Percentiles rank a stretch among this genome's conserved stretches.
Conservation (phyloP, 1,139 yeast species). For the Blastobotrys serpentis region DNA sequence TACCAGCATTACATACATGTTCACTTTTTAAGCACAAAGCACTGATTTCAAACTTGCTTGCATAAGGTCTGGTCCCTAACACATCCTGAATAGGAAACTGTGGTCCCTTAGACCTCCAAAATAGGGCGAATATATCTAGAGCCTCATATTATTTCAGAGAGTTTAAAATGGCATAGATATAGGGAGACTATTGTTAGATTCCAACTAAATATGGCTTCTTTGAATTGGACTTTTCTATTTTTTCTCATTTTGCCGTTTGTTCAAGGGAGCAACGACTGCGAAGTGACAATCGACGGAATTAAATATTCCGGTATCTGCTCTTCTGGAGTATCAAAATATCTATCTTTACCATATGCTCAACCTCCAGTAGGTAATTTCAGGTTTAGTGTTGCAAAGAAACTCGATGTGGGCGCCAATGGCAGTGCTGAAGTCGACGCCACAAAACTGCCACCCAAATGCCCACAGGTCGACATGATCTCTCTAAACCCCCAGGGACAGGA, state of each 20-base stretch:
- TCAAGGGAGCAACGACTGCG: not conserved
- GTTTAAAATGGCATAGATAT: not conserved
- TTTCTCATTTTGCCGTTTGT: not conserved
- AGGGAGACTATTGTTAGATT: not conserved
- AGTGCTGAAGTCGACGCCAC: not conserved
- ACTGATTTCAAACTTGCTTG: too few species aligned
- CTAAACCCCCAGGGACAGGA: constrained; percentile 20
- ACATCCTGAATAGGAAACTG: not conserved
- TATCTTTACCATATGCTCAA: constrained; percentile 32
- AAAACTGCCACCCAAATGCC: constrained; percentile 26
- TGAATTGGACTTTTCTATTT: not conserved
- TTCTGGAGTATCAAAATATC: constrained; percentile 16
- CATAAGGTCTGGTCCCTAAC: not conserved
- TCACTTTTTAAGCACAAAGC: too few species aligned
- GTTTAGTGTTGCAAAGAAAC: constrained; percentile 3
- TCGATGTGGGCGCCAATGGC: not conserved
- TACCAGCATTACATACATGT: too few species aligned
- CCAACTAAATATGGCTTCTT: not conserved
- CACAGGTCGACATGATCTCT: constrained; percentile 21
- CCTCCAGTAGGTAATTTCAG: constrained; percentile 27
- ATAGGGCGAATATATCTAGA: not conserved
- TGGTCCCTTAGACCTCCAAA: not conserved
- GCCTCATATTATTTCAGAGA: not conserved
- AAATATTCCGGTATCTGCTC: not conserved
- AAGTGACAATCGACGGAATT: not conserved